Evolutionary conservation across 2,329 filamentous ascomycete species (phyloP), one percentile per base, ranked within the genome.

Genomic region (Fusarium chaquense): DNA sequence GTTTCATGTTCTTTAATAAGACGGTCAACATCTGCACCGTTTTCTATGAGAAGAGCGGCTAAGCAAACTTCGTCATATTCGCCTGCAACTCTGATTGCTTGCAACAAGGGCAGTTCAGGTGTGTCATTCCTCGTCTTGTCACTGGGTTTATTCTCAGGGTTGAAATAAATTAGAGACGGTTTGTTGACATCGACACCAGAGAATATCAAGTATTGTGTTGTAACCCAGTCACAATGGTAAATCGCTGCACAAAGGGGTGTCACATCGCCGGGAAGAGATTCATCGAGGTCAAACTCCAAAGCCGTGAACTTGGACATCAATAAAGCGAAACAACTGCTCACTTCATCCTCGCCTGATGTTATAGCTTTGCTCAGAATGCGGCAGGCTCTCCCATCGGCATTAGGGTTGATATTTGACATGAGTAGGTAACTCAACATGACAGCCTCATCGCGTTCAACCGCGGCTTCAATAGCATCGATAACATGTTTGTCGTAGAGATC

Each of bases 221-320:
- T 18, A 22, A 1, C 28, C 12, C 11, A 20, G 3, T 12, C 11
- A 1, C 0, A 0, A 8, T 0, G 5, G 3, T 2, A 0, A 22
- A 53, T 10, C 6, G 38, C 50, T 9, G 0, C 32, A 12, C 36
- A 33, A 0, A 53, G 28, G 32, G 4, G 36, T n/a, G 51, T 44
- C 5, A 15, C n/a, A 4, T 53, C 8, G 4, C 18, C 38, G 4
- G 51, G 28, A 33, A n/a, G 51, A 15, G 36, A 28, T 20, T n/a
- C 15, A 26, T 53, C 28, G 3, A 53, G 11, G 18, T 44, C 26
- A 24, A 26, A 11, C 1, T 9, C 3, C 11, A 53, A 24, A 5
- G 9, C 4, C 16, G 26, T 24, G 6, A 10, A 44, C 2, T 16
- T 33, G 5, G 11, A 32, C 36, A 53, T 43, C 9, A 53, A 16